Base-by-base conservation (phyloP, 306 rosid species). In the Trichosanthes cucumerina region DNA sequence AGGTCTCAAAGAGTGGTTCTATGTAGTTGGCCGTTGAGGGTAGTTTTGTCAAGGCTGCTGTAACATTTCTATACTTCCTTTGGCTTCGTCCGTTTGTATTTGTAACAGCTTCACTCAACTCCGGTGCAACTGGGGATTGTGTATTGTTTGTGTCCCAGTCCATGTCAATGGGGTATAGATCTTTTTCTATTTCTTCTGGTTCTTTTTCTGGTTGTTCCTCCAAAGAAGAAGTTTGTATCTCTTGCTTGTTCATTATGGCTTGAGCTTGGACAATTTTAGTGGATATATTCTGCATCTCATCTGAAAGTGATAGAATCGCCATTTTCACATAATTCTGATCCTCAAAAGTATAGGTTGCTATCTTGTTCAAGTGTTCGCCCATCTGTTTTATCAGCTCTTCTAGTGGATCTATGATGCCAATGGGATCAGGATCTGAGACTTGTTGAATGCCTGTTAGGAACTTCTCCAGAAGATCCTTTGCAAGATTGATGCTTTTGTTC, bases 1-100 rank as follows among this genome's bases (percentile, higher is more conserved):
- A 87, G 46, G 86, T 73, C 24, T 75, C 87, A 33, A 83, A 87
- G 44, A 68, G 82, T 34, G 87, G 90, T 82, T 87, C 88, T 60
- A 81, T 36, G 58, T 62, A 71, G 46, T 80, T 78, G 54, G 47
- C 79, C 76, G 38, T 65, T 44, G 72, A 78, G 28, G 87, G 79
- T 41, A 49, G 50, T 46, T 43, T 65, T 14, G 52, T 33, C 7
- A 33, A 18, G 47, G 84, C 68, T 50, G 56, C 23, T 54, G 76
- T 81, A 39, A 15, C 28, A 39, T 44, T 78, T 76, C 59, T 73
- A 16, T 7, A 36, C 71, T 79, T 77, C 34, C 39, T 41, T 72
- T 26, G 41, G 77, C 72, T 79, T 23, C 80, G 54, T 23, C 54
- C 28, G 12, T 79, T 70, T 7, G 53, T 62, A 64, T 70, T 79